Percentiles rank a stretch among this genome's conserved stretches.
These are phyloP conservation scores for Aspergillus amoenus DNA, from an alignment of 2,329 filamentous ascomycete genomes.

Conservation along the genomic window DNA sequence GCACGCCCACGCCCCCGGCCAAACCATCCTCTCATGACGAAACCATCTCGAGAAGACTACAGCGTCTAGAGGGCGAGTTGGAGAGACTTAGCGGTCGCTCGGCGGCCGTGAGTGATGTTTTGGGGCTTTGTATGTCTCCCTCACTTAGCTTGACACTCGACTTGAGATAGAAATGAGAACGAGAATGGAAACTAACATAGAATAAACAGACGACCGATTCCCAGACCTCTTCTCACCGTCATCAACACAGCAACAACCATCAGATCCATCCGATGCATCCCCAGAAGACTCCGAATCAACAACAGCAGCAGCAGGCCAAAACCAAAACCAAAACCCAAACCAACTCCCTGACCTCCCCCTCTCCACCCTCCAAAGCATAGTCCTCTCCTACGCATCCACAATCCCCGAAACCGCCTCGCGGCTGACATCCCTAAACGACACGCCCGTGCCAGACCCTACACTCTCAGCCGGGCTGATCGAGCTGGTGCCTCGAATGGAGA, in stretches of 20 bases:
- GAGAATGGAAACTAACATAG: not conserved
- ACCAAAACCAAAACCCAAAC: slow-evolving; percentile 45
- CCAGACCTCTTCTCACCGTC: slow-evolving; percentile 43
- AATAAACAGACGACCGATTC: slow-evolving; percentile 38
- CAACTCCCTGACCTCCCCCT: slow-evolving; percentile 11
- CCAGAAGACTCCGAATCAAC: slow-evolving; percentile 36
- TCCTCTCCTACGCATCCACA: slow-evolving; percentile 46
- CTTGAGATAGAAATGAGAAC: not conserved
- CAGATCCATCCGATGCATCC: not conserved
- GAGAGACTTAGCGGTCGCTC: slow-evolving; percentile 37
- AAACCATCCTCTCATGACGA: slow-evolving; percentile 38
- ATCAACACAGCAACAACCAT: slow-evolving; percentile 23
- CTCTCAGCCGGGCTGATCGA: slow-evolving; percentile 43
- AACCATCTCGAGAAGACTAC: slow-evolving; percentile 41
- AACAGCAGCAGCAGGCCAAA: slow-evolving; percentile 45
- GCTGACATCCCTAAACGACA: slow-evolving; percentile 48
- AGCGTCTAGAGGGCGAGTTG: slow-evolving; percentile 39
- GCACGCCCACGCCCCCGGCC: slow-evolving; percentile 33
- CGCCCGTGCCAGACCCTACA: slow-evolving; percentile 45
- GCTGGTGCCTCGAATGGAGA: slow-evolving; percentile 43
- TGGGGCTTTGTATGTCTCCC: slow-evolving; percentile 39
- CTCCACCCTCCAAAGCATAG: slow-evolving; percentile 38
- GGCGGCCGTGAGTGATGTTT: slow-evolving; percentile 42
- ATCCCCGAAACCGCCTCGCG: slow-evolving; percentile 50
- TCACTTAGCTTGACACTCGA: not conserved